Evolutionary conservation across 495 filamentous ascomycete genomes (phyloP).

Genomic region (Staphylotrichum tortipilum): DNA sequence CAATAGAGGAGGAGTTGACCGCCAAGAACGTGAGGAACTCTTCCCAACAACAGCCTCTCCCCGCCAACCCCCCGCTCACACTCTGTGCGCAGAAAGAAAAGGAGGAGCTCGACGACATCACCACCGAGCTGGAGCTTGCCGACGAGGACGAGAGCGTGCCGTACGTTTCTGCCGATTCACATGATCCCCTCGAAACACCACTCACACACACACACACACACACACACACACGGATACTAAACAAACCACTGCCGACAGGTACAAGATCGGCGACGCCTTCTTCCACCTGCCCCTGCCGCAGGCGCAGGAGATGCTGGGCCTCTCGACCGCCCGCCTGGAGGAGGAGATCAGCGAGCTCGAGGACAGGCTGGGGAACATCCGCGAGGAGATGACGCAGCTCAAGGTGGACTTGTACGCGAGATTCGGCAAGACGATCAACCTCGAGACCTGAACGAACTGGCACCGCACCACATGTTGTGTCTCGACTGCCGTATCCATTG

Average conservation of each 20-base stretch:
- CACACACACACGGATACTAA: no score
- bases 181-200: no score
- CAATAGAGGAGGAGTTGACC: conserved; percentile 73
- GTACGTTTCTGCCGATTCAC: no score
- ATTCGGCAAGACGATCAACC: conserved; percentile 90
- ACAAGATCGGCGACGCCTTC: conserved; percentile 95
- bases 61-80: conserved; percentile 6
- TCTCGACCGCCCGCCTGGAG: conserved; percentile 63
- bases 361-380: conserved; percentile 59
- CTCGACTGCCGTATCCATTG: no score
- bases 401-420: conserved; percentile 90
- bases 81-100: conserved; percentile 82
- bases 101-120: conserved; percentile 90
- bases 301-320: conserved; percentile 72
- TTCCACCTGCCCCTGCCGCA: conserved; percentile 74
- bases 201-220: no score
- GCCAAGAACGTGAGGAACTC: conserved; percentile 55
- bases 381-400: conserved; percentile 78
- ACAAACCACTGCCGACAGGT: no score
- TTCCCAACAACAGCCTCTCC: background rate
- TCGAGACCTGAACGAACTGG: conserved; percentile 89
- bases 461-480: no score
- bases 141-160: conserved; percentile 91
- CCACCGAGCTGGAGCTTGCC: conserved; percentile 81
- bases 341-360: conserved; percentile 67